These are phyloP conservation scores for Dichotomopilus funicola DNA, from an alignment of 2,329 filamentous ascomycete species.

Conservation along the genomic window DNA sequence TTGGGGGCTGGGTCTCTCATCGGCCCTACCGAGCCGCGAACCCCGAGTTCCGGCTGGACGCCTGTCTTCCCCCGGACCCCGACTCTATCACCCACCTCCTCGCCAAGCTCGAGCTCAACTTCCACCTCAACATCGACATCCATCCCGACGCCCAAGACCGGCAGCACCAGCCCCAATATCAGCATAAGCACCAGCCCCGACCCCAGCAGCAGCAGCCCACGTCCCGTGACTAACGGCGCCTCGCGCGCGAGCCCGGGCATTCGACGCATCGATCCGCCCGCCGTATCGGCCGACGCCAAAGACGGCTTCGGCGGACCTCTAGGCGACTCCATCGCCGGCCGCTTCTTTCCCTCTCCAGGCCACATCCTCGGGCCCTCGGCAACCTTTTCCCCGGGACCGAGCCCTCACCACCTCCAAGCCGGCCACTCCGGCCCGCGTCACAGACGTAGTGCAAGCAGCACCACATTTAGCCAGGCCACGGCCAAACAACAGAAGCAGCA, in stretches of 20 bases:
- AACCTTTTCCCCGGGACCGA: too few species aligned
- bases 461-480: slow-evolving; percentile 3
- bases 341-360: slow-evolving; percentile 5
- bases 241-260: slow-evolving; percentile 5
- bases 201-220: slow-evolving; percentile 12
- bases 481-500: neutral
- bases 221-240: slow-evolving; percentile 15
- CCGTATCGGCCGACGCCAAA: neutral
- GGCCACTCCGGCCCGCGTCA: neutral
- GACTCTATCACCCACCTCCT: slow-evolving; percentile 3
- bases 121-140: too few species aligned
- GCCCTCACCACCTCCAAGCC: neutral
- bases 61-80: slow-evolving; percentile 8
- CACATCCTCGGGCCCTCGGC: neutral
- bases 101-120: slow-evolving; percentile 11
- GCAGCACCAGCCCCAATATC: too few species aligned
- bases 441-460: slow-evolving; percentile 15
- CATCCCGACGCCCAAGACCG: too few species aligned
- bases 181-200: too few species aligned
- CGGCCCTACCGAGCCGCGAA: slow-evolving; percentile 7
- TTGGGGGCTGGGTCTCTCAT: slow-evolving; percentile 36
- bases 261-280: slow-evolving; percentile 22
- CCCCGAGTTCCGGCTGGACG: slow-evolving; percentile 5
- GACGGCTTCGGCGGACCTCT: neutral
- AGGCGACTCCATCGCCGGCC: slow-evolving; percentile 14